Conservation (phyloP, 2,329 filamentous ascomycete genomes). For the Dactylellina cionopaga region DNA sequence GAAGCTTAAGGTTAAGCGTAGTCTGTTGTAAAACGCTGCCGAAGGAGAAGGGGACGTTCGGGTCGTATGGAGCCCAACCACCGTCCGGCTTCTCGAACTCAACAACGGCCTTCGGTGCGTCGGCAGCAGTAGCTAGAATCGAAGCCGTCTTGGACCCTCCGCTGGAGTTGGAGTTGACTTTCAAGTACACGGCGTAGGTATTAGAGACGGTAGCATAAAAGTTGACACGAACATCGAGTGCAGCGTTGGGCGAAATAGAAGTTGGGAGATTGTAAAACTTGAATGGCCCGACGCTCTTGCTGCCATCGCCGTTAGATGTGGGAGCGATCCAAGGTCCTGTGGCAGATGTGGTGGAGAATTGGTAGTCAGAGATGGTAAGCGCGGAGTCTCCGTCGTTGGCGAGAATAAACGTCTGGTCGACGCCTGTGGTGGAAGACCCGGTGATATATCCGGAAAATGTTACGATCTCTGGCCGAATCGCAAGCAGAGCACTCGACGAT, state of each 20-base stretch:
- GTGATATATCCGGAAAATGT: conserved; percentile 66
- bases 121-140: conserved; percentile 65
- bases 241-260: conserved; percentile 62
- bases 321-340: conserved; percentile 64
- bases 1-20: conserved; percentile 64
- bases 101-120: conserved; percentile 64
- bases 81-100: conserved; percentile 69
- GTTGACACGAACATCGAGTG: conserved; percentile 62
- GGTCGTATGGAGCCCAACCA: conserved; percentile 65
- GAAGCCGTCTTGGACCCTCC: conserved; percentile 66
- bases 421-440: conserved; percentile 60
- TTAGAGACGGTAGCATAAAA: conserved; percentile 65
- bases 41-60: conserved; percentile 65
- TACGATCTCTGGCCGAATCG: conserved; percentile 64
- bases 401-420: conserved; percentile 64
- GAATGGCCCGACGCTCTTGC: conserved; percentile 64
- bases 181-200: conserved; percentile 66
- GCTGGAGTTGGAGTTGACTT: conserved; percentile 65
- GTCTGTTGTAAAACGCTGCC: conserved; percentile 68
- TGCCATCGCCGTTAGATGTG: conserved; percentile 56
- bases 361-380: conserved; percentile 63
- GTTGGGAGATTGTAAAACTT: conserved; percentile 64
- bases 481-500: conserved; percentile 64
- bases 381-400: conserved; percentile 65
- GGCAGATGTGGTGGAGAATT: conserved; percentile 63